Base-by-base conservation (phyloP, 148 eudicot genomes). In the Vaccinium macrocarpon region DNA sequence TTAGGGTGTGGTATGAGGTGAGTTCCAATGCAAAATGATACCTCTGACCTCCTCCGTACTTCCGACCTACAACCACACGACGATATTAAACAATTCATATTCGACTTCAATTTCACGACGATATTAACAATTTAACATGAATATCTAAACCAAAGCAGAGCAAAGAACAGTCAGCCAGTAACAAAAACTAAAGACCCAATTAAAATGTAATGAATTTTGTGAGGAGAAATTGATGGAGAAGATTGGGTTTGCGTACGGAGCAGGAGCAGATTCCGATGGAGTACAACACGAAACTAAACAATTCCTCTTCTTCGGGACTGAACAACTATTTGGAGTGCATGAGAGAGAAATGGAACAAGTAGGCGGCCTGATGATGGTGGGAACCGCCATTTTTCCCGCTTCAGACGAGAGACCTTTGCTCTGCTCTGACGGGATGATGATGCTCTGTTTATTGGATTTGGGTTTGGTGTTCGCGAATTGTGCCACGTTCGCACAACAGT, bases 1-100 rank as follows among this genome's bases (percentile, higher is more conserved):
- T 91, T 92, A 53, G 99, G 99, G 85, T 96, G 99, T 80, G 99
- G 98, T 87, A 94, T 92, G 81, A 90, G 83, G 87, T 93, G 95
- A 78, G 95, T 89, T 88, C 98, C 99, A 85, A 96, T 89, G 82
- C 72, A 81, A 18, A 93, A 82, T 46, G 94, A 93, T 84, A 93
- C 74, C 82, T 89, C 96, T 75, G 89, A n/a, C 52, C 53, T 62
- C 35, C 32, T 62, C 35, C 32, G 61, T 87, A 90, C 51, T 79
- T 91, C 96, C 78, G 89, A 75, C 81, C 87, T 82, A 55, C 49
- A 11, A 75, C 74, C 64, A 71, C 46, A 42, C 46, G 0, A 42
- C 0, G 0, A 0, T 42, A 42, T 0, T 42, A 42, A 42, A 0
- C 0, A 10, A 29, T 78, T 19, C 25, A 66, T 4, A 21, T n/a